phyloP scores from a whole-genome alignment of 2,329 filamentous ascomycete genomes.

The Alternaria triticimaculans region DNA sequence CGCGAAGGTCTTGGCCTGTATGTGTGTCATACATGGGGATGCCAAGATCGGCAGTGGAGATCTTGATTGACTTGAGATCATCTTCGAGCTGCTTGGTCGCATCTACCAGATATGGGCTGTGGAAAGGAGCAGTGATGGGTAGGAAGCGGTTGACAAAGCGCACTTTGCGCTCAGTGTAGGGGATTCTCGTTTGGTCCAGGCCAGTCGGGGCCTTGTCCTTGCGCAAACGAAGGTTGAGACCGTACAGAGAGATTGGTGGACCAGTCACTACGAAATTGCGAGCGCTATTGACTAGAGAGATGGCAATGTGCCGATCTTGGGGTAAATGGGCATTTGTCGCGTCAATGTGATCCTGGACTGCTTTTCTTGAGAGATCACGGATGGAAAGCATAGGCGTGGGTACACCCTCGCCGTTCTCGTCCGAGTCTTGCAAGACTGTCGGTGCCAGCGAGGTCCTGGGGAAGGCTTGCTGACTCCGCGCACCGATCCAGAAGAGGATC shows the following conservation, averaged over 20 bases:
- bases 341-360: constrained; percentile 96
- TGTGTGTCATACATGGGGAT: constrained; percentile 84
- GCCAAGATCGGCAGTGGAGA: constrained; percentile 74
- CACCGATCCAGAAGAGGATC: constrained; percentile 98
- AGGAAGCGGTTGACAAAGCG: constrained; percentile 97
- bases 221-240: constrained; percentile 90
- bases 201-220: constrained; percentile 99
- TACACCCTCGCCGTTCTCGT: constrained; percentile 91
- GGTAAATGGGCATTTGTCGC: constrained; percentile 96
- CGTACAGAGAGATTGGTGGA: constrained; percentile 93
- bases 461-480: constrained; percentile 96
- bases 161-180: constrained; percentile 93
- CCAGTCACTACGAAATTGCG: constrained; percentile 97
- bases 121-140: constrained; percentile 96
- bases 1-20: constrained; percentile 82
- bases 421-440: constrained; percentile 87
- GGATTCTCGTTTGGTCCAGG: constrained; percentile 91
- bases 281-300: constrained; percentile 95
- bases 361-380: constrained; percentile 83
- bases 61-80: constrained; percentile 82
- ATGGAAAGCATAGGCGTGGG: constrained; percentile 99
- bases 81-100: constrained; percentile 84
- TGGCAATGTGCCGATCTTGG: constrained; percentile 87
- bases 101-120: constrained; percentile 89
- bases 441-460: constrained; percentile 93